A percentile compares a stretch with the other conserved stretches of the same genome.
Conservation (phyloP, 2,329 filamentous ascomycete genomes). For the Coniochaeta sp. region DNA sequence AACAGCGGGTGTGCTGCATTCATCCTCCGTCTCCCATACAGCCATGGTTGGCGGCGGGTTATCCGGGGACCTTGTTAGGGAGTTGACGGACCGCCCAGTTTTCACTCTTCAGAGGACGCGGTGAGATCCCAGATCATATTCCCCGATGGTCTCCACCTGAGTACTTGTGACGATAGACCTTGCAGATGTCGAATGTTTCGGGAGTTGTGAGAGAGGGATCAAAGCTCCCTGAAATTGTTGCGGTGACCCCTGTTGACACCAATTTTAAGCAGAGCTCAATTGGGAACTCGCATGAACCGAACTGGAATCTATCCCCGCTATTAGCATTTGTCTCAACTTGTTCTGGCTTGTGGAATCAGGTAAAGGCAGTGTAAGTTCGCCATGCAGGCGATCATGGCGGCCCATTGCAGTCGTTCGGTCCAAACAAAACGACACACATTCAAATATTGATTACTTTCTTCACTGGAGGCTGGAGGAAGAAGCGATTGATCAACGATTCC, state of each 20-base stretch:
- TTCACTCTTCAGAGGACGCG: not conserved
- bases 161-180: not conserved
- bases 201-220: not conserved
- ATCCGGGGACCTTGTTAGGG: not conserved
- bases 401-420: not conserved
- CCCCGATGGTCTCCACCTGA: not conserved
- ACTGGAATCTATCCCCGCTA: not conserved
- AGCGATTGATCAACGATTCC: not conserved
- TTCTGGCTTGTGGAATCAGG: not conserved
- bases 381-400: not conserved
- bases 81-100: not conserved
- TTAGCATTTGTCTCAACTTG: not conserved
- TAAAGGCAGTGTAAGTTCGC: not conserved
- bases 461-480: not conserved
- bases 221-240: constrained; percentile 1
- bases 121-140: not conserved
- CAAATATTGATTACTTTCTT: not conserved
- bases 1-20: constrained; percentile 46
- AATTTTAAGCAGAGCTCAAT: not conserved
- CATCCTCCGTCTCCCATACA: constrained; percentile 56
- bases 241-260: not conserved
- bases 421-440: not conserved
- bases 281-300: not conserved
- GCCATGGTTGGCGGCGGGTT: constrained; percentile 32
- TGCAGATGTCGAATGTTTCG: not conserved